These are phyloP conservation scores for Cladosporium cucumerinum DNA, from an alignment of 2,329 filamentous ascomycete genomes.

Conservation along the genomic window DNA sequence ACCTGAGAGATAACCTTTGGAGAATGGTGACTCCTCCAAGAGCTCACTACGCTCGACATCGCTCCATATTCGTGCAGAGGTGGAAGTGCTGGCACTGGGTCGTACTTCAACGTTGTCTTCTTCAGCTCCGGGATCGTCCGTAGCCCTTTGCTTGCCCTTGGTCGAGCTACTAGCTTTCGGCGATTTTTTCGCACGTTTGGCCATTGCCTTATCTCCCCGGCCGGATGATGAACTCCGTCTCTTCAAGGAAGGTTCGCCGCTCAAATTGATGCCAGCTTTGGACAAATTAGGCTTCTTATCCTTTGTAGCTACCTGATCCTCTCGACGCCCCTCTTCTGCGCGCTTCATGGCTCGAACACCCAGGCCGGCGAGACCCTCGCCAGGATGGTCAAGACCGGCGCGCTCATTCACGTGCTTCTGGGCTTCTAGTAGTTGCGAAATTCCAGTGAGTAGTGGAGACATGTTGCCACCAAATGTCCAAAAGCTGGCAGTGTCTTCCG, in stretches of 20 bases:
- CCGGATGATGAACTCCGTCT: slow-evolving; percentile 18
- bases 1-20: slow-evolving; percentile 63
- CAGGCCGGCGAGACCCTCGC: slow-evolving; percentile 31
- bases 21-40: slow-evolving; percentile 50
- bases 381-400: slow-evolving; percentile 26
- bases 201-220: not conserved
- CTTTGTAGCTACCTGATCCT: slow-evolving; percentile 18
- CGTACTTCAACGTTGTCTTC: not conserved
- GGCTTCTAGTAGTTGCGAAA: slow-evolving; percentile 54
- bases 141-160: not conserved
- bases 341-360: slow-evolving; percentile 31
- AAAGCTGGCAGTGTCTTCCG: slow-evolving; percentile 54
- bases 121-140: not conserved
- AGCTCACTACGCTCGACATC: slow-evolving; percentile 13
- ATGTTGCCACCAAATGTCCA: slow-evolving; percentile 61
- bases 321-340: slow-evolving; percentile 20
- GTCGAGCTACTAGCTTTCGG: not conserved
- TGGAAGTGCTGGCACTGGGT: not conserved
- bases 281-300: slow-evolving; percentile 25
- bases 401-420: slow-evolving; percentile 52
- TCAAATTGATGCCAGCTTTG: slow-evolving; percentile 40
- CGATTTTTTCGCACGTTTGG: slow-evolving; percentile 1
- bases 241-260: slow-evolving; percentile 36
- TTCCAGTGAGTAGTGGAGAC: slow-evolving; percentile 53
- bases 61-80: slow-evolving; percentile 9